Percentiles rank a stretch among this genome's conserved stretches.
These are phyloP conservation scores for Suhomyces prunicola DNA, from an alignment of 805 yeast species.

Conservation along the genomic window DNA sequence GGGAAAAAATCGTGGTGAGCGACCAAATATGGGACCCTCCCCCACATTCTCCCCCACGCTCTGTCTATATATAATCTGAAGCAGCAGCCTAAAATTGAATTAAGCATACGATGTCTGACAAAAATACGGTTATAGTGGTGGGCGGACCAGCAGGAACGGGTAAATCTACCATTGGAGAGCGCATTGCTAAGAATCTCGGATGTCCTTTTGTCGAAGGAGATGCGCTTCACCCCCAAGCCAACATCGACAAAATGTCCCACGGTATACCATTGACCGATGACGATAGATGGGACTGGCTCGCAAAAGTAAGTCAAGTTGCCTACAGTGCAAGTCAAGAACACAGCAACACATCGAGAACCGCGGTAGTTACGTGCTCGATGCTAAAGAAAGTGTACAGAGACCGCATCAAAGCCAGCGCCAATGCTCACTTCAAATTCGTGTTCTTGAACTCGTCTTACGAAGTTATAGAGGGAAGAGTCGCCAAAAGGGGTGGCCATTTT, in stretches of 20 bases:
- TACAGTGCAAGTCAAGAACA: constrained; percentile 33
- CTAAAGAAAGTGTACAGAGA: constrained; percentile 74
- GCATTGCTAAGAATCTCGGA: constrained; percentile 42
- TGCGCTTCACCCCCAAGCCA: constrained; percentile 62
- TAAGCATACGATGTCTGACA: background rate
- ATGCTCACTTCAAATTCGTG: constrained; percentile 49
- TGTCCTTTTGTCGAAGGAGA: constrained; percentile 85
- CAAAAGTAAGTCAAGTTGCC: constrained; percentile 42
- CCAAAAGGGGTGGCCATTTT: constrained; percentile 67
- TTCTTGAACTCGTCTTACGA: constrained; percentile 65
- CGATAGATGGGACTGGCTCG: constrained; percentile 91
- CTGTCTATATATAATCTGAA: background rate
- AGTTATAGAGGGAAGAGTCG: constrained; percentile 59
- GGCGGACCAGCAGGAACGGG: constrained; percentile 99
- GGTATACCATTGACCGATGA: constrained; percentile 84
- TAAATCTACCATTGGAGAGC: constrained; percentile 71
- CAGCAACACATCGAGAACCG: constrained; percentile 18
- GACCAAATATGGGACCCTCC: background rate
- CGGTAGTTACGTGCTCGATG: constrained; percentile 81
- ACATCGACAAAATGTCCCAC: constrained; percentile 76
- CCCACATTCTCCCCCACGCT: background rate
- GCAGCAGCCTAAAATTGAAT: background rate
- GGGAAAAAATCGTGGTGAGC: background rate
- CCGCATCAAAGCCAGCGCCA: constrained; percentile 42
- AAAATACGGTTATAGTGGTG: constrained; percentile 50